Percentiles rank a stretch among this genome's conserved stretches.
Conservation (phyloP, 768 basidiomycete species). For the Rhizopogon roseolus region DNA sequence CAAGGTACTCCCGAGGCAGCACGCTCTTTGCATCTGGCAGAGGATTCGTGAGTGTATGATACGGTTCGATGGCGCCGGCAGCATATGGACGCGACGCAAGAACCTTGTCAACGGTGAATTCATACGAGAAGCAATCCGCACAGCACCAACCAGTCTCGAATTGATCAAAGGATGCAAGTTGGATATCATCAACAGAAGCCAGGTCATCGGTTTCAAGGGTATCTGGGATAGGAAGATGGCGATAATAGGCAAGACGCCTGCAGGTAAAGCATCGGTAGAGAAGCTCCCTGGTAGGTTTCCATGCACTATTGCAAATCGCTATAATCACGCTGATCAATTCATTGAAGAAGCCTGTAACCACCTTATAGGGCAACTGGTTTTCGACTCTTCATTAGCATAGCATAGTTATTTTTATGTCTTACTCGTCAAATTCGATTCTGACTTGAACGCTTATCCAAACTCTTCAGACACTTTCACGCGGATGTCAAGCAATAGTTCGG, state of each 20-base stretch:
- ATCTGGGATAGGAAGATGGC: constrained; percentile 54
- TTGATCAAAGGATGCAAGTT: constrained; percentile 64
- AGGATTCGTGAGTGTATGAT: constrained; percentile 30
- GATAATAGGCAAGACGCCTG: constrained; percentile 80
- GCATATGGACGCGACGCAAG: constrained; percentile 90
- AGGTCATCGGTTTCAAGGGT: constrained; percentile 26
- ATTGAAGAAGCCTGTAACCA: too few relatives aligned
- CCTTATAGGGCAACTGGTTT: too few relatives aligned
- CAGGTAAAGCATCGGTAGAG: constrained; percentile 83
- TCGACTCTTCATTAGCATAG: too few relatives aligned
- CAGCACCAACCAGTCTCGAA: constrained; percentile 57
- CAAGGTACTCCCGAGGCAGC: constrained; percentile 87
- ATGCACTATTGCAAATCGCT: too few relatives aligned
- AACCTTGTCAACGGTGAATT: constrained; percentile 73
- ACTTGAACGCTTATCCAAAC: too few relatives aligned
- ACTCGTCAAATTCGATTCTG: too few relatives aligned
- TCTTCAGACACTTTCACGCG: too few relatives aligned
- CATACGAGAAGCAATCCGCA: constrained; percentile 71
- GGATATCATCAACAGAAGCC: constrained; percentile 20
- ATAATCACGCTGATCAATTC: too few relatives aligned
- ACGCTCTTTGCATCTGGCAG: constrained; percentile 51
- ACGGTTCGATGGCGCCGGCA: constrained; percentile 51
- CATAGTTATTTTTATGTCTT: neutral
- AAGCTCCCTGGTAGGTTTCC: constrained; percentile 34
- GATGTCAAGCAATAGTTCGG: too few relatives aligned